Evolutionary conservation across 176 grass and related monocot genomes (phyloP).

Genomic region (Ananas comosus): DNA sequence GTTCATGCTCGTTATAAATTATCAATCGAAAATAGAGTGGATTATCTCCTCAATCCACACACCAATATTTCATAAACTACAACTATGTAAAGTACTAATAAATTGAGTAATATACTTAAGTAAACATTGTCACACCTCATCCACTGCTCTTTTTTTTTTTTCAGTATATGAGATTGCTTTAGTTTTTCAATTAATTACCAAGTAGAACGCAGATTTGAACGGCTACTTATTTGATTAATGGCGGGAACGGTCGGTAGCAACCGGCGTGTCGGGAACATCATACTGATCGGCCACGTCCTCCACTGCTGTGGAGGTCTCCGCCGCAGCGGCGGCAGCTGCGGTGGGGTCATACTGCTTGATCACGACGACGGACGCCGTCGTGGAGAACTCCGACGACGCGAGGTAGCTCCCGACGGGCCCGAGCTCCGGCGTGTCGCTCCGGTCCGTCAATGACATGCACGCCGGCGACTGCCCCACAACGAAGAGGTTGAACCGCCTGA

Average conservation of each 20-base stretch:
- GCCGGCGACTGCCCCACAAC: conserved; percentile 25
- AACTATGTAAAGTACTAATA: no score
- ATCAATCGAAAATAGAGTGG: no score
- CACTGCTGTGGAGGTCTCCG: background rate
- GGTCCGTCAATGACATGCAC: conserved; percentile 24
- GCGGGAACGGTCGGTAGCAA: background rate
- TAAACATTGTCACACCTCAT: no score
- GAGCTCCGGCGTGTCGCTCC: conserved; percentile 29
- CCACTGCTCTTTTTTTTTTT: no score
- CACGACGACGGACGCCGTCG: conserved; percentile 29
- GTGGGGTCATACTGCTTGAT: conserved; percentile 35
- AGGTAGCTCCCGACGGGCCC: conserved; percentile 36
- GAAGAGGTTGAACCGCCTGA: conserved; percentile 26
- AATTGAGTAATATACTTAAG: no score
- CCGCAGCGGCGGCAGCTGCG: background rate
- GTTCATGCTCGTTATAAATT: no score
- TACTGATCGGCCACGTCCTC: background rate
- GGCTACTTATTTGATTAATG: background rate
- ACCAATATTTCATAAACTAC: no score
- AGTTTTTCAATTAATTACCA: background rate
- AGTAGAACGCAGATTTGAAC: background rate
- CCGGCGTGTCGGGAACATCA: background rate
- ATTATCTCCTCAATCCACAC: no score
- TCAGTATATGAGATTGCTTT: background rate
- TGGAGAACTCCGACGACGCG: conserved; percentile 33